phyloP scores from a whole-genome alignment of 495 filamentous ascomycete genomes.

The Talaromyces wortmannii region DNA sequence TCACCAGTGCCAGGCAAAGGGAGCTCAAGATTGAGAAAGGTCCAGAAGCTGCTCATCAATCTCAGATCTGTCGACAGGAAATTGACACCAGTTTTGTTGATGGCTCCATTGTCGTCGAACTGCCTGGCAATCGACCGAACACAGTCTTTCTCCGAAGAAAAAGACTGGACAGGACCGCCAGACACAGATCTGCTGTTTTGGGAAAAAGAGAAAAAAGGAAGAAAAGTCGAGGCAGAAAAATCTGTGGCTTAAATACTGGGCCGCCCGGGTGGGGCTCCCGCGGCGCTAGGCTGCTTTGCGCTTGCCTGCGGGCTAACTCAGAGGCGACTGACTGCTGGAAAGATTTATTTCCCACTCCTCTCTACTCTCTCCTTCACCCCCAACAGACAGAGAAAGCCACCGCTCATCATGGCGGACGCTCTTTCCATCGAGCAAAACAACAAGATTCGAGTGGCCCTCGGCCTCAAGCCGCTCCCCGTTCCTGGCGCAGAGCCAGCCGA shows the following conservation, averaged over 20 bases:
- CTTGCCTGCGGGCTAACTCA: constrained; percentile 7
- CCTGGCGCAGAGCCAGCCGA: constrained; percentile 45
- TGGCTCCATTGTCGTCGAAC: constrained; percentile 86
- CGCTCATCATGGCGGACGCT: constrained; percentile 62
- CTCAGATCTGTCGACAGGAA: constrained; percentile 92
- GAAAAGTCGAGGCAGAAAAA: not conserved
- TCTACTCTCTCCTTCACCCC: not conserved
- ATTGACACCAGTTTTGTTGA: constrained; percentile 67
- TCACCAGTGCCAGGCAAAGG: constrained; percentile 49
- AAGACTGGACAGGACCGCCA: constrained; percentile 58
- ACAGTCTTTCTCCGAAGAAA: constrained; percentile 35
- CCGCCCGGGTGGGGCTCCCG: not conserved
- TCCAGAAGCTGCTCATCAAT: constrained; percentile 48
- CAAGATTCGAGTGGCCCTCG: constrained; percentile 80
- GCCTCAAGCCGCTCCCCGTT: constrained; percentile 85
- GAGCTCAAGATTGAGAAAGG: constrained; percentile 57
- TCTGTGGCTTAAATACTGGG: constrained; percentile 1
- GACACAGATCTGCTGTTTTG: constrained; percentile 70
- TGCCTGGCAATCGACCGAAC: constrained; percentile 73
- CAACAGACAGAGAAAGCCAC: not conserved
- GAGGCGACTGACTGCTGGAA: no score
- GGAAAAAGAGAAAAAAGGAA: constrained; percentile 17
- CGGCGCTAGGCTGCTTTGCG: constrained; percentile 12
- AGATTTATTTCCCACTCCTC: constrained; percentile 11
- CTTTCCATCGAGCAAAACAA: constrained; percentile 92